phyloP scores from a whole-genome alignment of 768 basidiomycete genomes.

The Amanita pseudoporphyria region DNA sequence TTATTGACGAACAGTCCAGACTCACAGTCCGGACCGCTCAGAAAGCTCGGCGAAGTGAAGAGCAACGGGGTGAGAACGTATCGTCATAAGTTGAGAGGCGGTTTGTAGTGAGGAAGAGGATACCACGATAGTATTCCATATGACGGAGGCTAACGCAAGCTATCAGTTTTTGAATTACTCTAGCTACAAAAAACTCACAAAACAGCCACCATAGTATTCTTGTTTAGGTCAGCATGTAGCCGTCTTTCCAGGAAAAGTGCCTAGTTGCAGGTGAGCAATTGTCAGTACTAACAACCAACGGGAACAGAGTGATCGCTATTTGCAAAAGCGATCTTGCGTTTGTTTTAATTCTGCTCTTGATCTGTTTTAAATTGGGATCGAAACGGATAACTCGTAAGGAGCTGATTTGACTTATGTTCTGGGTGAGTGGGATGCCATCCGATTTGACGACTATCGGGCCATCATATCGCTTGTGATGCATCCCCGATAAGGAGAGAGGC shows the following conservation, averaged over 20 bases:
- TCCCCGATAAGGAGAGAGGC: slow-evolving; percentile 46
- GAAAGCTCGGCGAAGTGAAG: slow-evolving; percentile 54
- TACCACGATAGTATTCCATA: slow-evolving; percentile 48
- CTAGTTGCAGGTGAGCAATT: slow-evolving; percentile 8
- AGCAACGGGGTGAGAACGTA: slow-evolving; percentile 60
- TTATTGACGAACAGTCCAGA: slow-evolving; percentile 55
- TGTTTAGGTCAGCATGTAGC: slow-evolving; percentile 46
- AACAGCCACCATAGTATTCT: slow-evolving; percentile 68
- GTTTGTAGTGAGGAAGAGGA: slow-evolving; percentile 50
- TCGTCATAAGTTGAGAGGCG: slow-evolving; percentile 52
- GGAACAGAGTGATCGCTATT: no score
- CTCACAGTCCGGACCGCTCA: slow-evolving; percentile 40
- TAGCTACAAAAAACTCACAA: slow-evolving; percentile 27
- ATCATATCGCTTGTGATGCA: slow-evolving; percentile 51
- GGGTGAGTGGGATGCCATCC: slow-evolving; percentile 21
- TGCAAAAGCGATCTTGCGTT: background rate
- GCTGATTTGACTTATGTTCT: no score
- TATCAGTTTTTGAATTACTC: slow-evolving; percentile 12
- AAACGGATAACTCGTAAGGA: background rate
- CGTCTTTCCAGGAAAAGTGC: slow-evolving; percentile 57
- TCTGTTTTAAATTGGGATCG: slow-evolving; percentile 26
- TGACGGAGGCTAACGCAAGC: slow-evolving; percentile 36
- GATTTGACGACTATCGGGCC: no score
- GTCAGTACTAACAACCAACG: background rate
- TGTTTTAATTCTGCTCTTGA: slow-evolving; percentile 35